These are phyloP conservation scores for Sporobolomyces phaffii DNA, from an alignment of 768 basidiomycete species.

Conservation along the genomic window DNA sequence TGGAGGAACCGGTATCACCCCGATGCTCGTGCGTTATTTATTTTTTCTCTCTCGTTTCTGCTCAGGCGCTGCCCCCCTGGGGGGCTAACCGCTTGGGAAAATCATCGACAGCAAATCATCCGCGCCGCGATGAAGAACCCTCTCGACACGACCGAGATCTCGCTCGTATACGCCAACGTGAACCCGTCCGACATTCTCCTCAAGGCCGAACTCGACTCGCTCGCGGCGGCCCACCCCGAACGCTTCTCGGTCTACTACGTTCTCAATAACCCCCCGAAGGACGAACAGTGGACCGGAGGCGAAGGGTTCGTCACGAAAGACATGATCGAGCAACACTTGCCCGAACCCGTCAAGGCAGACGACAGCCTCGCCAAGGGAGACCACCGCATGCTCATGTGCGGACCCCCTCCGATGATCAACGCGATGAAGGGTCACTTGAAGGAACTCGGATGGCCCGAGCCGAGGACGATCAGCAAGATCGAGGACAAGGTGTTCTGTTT, in stretches of 20 bases:
- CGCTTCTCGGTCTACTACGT: slow-evolving; percentile 81
- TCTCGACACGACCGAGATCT: slow-evolving; percentile 71
- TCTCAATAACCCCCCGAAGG: slow-evolving; percentile 82
- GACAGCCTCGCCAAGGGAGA: slow-evolving; percentile 48
- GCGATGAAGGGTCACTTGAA: slow-evolving; percentile 87
- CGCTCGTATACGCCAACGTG: slow-evolving; percentile 95
- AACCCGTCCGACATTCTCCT: slow-evolving; percentile 86
- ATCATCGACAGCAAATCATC: slow-evolving; percentile 63
- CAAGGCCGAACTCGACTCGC: slow-evolving; percentile 74
- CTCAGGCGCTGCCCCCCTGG: too few species aligned
- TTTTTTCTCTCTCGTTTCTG: not conserved
- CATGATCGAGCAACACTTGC: slow-evolving; percentile 76
- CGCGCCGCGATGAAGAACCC: slow-evolving; percentile 85
- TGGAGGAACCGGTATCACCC: slow-evolving; percentile 96
- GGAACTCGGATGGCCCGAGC: slow-evolving; percentile 77
- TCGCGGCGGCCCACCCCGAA: slow-evolving; percentile 58
- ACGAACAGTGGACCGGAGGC: slow-evolving; percentile 68
- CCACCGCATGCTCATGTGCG: slow-evolving; percentile 82
- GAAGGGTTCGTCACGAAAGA: slow-evolving; percentile 89
- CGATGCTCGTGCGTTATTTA: slow-evolving; percentile 65
- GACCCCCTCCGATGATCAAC: slow-evolving; percentile 68
- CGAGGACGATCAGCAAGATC: slow-evolving; percentile 85
- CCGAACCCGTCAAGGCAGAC: slow-evolving; percentile 46
- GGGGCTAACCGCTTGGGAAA: too few species aligned
- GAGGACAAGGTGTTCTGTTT: slow-evolving; percentile 52